phyloP scores from a whole-genome alignment of 2,329 filamentous ascomycete species.

The Aspergillus sp. region DNA sequence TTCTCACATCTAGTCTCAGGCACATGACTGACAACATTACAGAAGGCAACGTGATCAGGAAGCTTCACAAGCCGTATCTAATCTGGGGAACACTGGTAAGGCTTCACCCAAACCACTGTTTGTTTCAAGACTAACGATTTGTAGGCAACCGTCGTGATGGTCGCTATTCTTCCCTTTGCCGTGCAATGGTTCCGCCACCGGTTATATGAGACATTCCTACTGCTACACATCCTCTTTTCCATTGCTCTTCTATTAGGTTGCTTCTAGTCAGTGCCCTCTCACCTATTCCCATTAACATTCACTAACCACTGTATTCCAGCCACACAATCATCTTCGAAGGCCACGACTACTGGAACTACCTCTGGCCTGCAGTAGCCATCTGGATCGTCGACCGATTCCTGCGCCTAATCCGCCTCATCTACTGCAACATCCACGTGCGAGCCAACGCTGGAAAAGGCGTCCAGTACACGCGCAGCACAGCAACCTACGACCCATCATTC shows the following conservation, averaged over 20 bases:
- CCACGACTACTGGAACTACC: slow-evolving; percentile 52
- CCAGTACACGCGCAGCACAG: slow-evolving; percentile 39
- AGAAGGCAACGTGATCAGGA: slow-evolving; percentile 31
- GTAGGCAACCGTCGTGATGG: slow-evolving; percentile 43
- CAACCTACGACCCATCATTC: slow-evolving; percentile 47
- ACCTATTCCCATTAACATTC: too few species aligned
- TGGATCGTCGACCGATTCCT: slow-evolving; percentile 53
- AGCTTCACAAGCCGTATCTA: slow-evolving; percentile 31
- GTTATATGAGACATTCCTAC: slow-evolving; percentile 48
- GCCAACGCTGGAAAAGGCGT: slow-evolving; percentile 21
- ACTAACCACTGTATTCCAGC: slow-evolving; percentile 26
- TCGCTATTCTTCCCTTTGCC: slow-evolving; percentile 47
- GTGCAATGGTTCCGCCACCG: slow-evolving; percentile 48
- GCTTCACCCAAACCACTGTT: background rate
- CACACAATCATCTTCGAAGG: slow-evolving; percentile 53
- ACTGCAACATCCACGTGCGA: slow-evolving; percentile 47
- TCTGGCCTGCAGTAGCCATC: slow-evolving; percentile 53
- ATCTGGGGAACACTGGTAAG: slow-evolving; percentile 35
- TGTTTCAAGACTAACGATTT: background rate
- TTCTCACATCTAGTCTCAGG: background rate
- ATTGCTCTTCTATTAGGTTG: slow-evolving; percentile 48
- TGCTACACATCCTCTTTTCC: slow-evolving; percentile 44
- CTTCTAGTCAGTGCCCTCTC: slow-evolving; percentile 46
- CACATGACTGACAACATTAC: background rate
- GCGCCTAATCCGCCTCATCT: slow-evolving; percentile 46